Base-by-base conservation (phyloP, 1,284 basidiomycete species). In the Inonotus obliquus region DNA sequence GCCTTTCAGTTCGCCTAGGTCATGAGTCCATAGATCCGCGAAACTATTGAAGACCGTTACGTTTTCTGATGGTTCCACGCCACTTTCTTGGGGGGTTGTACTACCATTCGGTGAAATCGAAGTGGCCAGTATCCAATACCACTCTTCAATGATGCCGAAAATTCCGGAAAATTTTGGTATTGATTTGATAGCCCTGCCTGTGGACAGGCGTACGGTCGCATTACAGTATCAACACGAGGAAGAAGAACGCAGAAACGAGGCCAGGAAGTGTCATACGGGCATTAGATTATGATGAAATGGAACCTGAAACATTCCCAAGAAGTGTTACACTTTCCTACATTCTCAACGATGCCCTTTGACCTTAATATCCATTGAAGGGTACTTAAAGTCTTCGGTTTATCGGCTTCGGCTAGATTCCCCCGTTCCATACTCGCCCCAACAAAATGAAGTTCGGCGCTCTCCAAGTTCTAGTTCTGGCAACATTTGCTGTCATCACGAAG, bases 401-500 rank as follows among this genome's bases (percentile, higher is more conserved):
- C 29, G n/a, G 10, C 45, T 2, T 17, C 7, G 1, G 4, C 41
- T 21, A 11, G 1, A 1, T 9, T 10, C 7, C 25, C 1, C 39
- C 37, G 1, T 53, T 32, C 25, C n/a, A 19, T 29, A 10, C 19
- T 21, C 19, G 3, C 13, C 37, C 48, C 13, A n/a, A 14, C 17
- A 25, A 44, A 9, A 64, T 61, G 63, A 63, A 44, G 54, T 27
- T 48, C 51, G 32, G 10, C 29, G 17, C 38, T 14, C 19, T 60
- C 23, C 23, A 41, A 10, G 10, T 2, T 17, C 21, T 54, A 6
- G 0, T 49, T 29, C n/a, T 62, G 3, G 39, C 47, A 11, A 64
- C 64, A 63, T 47, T 63, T 60, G 35, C 69, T 62, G 63, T 66
- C 57, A 57, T 66, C 63, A 68, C 66, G 35, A 54, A 67, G 48